Evolutionary conservation across 2,329 filamentous ascomycete genomes (phyloP).

Genomic region (Furcasterigmium sp.): DNA sequence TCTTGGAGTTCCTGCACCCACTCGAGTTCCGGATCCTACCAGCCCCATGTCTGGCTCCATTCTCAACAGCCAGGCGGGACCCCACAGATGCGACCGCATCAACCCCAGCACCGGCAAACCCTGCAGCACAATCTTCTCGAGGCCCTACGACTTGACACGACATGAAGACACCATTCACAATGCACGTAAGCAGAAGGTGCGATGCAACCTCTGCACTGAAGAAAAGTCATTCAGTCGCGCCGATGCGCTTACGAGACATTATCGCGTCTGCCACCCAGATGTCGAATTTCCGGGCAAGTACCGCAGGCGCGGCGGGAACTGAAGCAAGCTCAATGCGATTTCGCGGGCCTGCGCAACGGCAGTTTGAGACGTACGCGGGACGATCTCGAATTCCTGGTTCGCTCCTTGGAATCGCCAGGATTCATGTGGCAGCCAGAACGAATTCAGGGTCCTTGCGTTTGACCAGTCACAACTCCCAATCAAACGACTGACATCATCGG

Average conservation of each 20-base stretch:
- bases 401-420: neutral
- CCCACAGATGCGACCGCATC: constrained; percentile 86
- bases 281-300: constrained; percentile 71
- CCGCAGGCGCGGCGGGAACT: constrained; percentile 19
- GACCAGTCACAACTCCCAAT: neutral
- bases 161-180: constrained; percentile 99
- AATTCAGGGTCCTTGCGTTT: neutral
- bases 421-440: neutral
- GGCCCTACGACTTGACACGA: constrained; percentile 91
- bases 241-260: constrained; percentile 89
- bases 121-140: constrained; percentile 89
- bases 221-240: constrained; percentile 97
- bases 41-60: constrained; percentile 41
- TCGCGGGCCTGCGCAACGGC: too few relatives aligned
- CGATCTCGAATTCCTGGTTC: too few relatives aligned
- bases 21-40: constrained; percentile 23
- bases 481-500: constrained; percentile 1
- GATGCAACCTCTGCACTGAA: constrained; percentile 87
- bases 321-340: too few relatives aligned
- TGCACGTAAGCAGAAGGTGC: constrained; percentile 86
- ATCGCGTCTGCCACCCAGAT: constrained; percentile 90
- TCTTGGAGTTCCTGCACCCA: constrained; percentile 26
- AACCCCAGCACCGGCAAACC: constrained; percentile 94
- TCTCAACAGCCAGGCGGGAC: constrained; percentile 84
- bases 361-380: too few relatives aligned